phyloP scores from a whole-genome alignment of 371 early-diverging fungal species.

The Circinella umbellata region DNA sequence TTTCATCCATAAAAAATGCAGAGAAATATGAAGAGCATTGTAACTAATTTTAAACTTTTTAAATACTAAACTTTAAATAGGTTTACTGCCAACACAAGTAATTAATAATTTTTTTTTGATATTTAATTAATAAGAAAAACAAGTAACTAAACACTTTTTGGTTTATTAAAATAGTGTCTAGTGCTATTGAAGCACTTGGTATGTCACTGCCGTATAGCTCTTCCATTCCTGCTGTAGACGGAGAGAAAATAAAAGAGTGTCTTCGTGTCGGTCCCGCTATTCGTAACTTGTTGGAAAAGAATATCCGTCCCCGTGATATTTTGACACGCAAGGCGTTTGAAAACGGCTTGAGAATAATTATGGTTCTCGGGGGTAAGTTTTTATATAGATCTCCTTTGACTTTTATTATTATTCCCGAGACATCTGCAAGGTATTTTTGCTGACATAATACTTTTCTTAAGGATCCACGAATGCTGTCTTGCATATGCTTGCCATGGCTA shows the following conservation, averaged over 20 bases:
- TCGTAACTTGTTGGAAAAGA: slow-evolving; percentile 81
- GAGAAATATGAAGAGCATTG: background rate
- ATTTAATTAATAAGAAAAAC: background rate
- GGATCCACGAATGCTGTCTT: slow-evolving; percentile 97
- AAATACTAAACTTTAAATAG: background rate
- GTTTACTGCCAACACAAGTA: slow-evolving; percentile 93
- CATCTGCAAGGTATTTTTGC: background rate
- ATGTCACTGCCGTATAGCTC: slow-evolving; percentile 95
- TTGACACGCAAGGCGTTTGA: slow-evolving; percentile 93
- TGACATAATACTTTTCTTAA: slow-evolving; percentile 8
- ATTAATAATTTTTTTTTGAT: slow-evolving; percentile 9
- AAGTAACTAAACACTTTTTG: background rate
- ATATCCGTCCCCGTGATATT: slow-evolving; percentile 92
- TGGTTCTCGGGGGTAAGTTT: slow-evolving; percentile 85
- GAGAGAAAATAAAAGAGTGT: slow-evolving; percentile 90
- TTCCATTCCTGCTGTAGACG: slow-evolving; percentile 88
- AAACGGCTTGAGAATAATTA: slow-evolving; percentile 90
- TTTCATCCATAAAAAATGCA: background rate
- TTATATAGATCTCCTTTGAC: background rate
- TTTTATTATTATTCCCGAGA: background rate
- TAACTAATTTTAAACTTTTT: background rate
- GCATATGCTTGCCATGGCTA: slow-evolving; percentile 94
- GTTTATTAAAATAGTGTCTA: slow-evolving; percentile 71
- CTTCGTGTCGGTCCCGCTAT: slow-evolving; percentile 82
- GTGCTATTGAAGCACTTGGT: slow-evolving; percentile 96